Evolutionary conservation across 2,329 filamentous ascomycete genomes (phyloP).

Genomic region (Fusarium buharicum): DNA sequence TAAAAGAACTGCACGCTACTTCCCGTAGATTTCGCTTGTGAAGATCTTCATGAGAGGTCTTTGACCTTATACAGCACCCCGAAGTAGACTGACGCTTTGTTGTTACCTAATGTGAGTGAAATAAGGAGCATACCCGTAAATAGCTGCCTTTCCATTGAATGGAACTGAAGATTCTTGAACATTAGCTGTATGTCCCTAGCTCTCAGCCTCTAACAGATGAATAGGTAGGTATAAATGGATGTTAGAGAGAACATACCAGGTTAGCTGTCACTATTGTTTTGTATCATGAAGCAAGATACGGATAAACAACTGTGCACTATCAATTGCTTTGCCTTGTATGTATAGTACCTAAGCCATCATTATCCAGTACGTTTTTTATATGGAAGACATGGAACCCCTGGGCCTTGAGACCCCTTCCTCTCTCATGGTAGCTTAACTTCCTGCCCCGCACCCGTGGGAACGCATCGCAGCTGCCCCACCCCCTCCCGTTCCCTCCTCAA

Average conservation of each 20-base stretch:
- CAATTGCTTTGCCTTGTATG: too few species aligned
- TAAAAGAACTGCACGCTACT: slow-evolving; percentile 16
- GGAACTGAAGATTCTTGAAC: slow-evolving; percentile 5
- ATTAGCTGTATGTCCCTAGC: slow-evolving; percentile 14
- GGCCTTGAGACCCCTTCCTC: neutral
- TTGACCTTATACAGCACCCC: neutral
- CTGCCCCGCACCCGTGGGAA: slow-evolving; percentile 28
- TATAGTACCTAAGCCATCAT: too few species aligned
- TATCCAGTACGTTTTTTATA: too few species aligned
- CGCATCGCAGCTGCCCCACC: slow-evolving; percentile 27
- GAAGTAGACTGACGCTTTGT: too few species aligned
- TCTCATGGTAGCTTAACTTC: neutral
- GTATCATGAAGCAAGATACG: too few species aligned
- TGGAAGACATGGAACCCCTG: neutral
- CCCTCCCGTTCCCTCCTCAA: slow-evolving; percentile 28
- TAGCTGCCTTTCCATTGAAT: neutral
- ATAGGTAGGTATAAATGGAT: too few species aligned
- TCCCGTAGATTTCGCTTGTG: slow-evolving; percentile 14
- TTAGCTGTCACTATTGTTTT: neutral
- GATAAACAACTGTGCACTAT: too few species aligned
- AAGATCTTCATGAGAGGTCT: slow-evolving; percentile 2
- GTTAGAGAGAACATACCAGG: neutral
- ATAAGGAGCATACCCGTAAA: too few species aligned
- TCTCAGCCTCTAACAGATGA: too few species aligned
- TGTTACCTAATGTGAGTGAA: slow-evolving; percentile 4